phyloP scores from a whole-genome alignment of 2,329 filamentous ascomycete genomes.

The Trichophyton simii region DNA sequence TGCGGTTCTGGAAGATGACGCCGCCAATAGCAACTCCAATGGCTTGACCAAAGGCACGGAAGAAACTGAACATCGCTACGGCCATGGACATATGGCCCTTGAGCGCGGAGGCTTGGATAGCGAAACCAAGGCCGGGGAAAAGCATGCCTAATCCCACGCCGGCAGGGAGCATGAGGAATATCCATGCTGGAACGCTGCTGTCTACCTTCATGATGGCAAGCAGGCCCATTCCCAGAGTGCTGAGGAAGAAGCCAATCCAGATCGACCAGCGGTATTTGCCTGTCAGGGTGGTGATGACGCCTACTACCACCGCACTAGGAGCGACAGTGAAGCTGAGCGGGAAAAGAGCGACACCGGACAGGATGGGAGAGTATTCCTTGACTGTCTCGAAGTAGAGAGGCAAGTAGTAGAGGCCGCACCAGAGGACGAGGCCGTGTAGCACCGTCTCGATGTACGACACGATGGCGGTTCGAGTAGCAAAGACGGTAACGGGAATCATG shows the following conservation, averaged over 20 bases:
- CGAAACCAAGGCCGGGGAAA: slow-evolving; percentile 51
- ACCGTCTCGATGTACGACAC: slow-evolving; percentile 42
- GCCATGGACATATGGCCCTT: slow-evolving; percentile 48
- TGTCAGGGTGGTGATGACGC: slow-evolving; percentile 37
- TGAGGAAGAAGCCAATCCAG: slow-evolving; percentile 49
- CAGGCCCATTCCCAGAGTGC: slow-evolving; percentile 47
- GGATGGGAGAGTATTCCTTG: slow-evolving; percentile 42
- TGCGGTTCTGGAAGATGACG: slow-evolving; percentile 57
- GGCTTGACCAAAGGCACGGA: slow-evolving; percentile 51
- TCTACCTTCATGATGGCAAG: slow-evolving; percentile 23
- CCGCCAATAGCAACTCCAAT: slow-evolving; percentile 56
- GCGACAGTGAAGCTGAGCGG: slow-evolving; percentile 53
- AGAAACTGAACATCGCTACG: slow-evolving; percentile 54
- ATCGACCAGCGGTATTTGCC: slow-evolving; percentile 50
- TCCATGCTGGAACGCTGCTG: slow-evolving; percentile 43
- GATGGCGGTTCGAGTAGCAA: slow-evolving; percentile 35
- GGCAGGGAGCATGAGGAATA: slow-evolving; percentile 48
- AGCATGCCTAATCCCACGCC: slow-evolving; percentile 53
- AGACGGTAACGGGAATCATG: slow-evolving; percentile 35
- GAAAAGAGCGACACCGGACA: slow-evolving; percentile 45
- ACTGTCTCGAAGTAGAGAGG: slow-evolving; percentile 35
- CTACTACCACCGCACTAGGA: slow-evolving; percentile 44
- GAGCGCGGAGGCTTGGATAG: slow-evolving; percentile 49
- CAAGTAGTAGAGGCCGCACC: slow-evolving; percentile 45
- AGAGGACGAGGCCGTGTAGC: slow-evolving; percentile 41